Evolutionary conservation across 306 rosid species (phyloP).

Genomic region (Carpinus fangiana): DNA sequence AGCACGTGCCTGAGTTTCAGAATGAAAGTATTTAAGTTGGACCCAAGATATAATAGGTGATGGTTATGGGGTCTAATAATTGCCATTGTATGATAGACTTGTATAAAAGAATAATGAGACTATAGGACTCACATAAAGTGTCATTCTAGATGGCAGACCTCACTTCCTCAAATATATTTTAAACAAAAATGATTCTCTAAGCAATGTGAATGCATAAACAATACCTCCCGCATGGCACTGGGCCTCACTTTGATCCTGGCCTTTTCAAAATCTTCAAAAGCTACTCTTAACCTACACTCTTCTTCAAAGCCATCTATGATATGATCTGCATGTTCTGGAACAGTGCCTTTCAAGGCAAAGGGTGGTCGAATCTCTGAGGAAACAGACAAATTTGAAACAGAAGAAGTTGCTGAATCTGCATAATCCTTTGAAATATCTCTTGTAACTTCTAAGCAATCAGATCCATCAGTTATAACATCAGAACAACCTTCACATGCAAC

Average conservation of each 20-base stretch:
- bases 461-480: conserved; percentile 26
- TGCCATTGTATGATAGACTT: not conserved
- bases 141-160: conserved; percentile 15
- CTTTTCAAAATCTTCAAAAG: conserved; percentile 78
- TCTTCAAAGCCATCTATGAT: conserved; percentile 34
- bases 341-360: conserved; percentile 30
- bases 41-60: not conserved
- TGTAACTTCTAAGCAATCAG: conserved; percentile 31
- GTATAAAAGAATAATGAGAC: not conserved
- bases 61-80: not conserved
- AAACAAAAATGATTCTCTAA: conserved; percentile 11
- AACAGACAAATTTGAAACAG: conserved; percentile 34
- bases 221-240: conserved; percentile 99
- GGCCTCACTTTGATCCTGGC: conserved; percentile 83
- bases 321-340: conserved; percentile 35
- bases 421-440: conserved; percentile 29
- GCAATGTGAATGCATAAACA: conserved; percentile 16
- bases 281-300: conserved; percentile 48
- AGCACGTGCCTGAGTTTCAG: not conserved
- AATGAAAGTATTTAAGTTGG: not conserved
- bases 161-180: not conserved
- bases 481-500: conserved; percentile 26
- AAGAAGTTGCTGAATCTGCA: conserved; percentile 38
- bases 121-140: not conserved
- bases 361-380: conserved; percentile 34